Conservation (phyloP, 2,329 filamentous ascomycete genomes). For the Aspergillus neotritici region DNA sequence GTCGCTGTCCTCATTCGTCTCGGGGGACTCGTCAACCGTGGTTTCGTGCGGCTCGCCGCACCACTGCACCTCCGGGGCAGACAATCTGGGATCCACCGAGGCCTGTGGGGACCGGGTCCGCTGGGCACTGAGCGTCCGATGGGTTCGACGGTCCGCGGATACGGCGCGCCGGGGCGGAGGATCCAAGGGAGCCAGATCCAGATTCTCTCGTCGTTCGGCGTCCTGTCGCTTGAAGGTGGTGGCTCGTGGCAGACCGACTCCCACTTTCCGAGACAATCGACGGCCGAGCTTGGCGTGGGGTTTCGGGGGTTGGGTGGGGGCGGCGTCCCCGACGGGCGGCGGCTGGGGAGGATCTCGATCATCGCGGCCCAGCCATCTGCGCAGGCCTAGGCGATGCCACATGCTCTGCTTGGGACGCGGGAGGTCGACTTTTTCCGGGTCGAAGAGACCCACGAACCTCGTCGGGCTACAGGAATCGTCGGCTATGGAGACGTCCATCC, state of each 20-base stretch:
- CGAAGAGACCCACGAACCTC: constrained; percentile 30
- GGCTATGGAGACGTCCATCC: constrained; percentile 40
- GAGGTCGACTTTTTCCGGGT: constrained; percentile 28
- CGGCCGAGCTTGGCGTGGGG: constrained; percentile 30
- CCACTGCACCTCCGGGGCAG: constrained; percentile 39
- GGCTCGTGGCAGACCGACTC: constrained; percentile 69
- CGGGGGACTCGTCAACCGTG: constrained; percentile 28
- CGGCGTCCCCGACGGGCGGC: constrained; percentile 14
- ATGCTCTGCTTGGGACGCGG: constrained; percentile 39
- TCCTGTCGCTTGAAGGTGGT: constrained; percentile 78
- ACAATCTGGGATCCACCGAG: constrained; percentile 32
- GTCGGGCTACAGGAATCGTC: constrained; percentile 34
- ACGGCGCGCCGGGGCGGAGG: constrained; percentile 61
- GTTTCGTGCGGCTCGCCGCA: constrained; percentile 27
- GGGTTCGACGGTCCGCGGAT: constrained; percentile 48
- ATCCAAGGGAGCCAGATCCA: constrained; percentile 63
- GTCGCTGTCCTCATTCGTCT: constrained; percentile 26
- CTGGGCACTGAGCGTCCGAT: constrained; percentile 36
- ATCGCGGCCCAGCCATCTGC: constrained; percentile 40
- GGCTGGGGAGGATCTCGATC: constrained; percentile 30
- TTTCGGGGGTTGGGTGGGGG: constrained; percentile 16
- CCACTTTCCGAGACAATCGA: constrained; percentile 48
- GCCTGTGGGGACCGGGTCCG: constrained; percentile 42
- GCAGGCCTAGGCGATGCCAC: constrained; percentile 41
- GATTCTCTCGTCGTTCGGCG: constrained; percentile 69